A percentile compares a stretch with the other conserved stretches of the same genome.
Conservation (phyloP, 2,329 filamentous ascomycete genomes). For the Mycocentrospora acerina region DNA sequence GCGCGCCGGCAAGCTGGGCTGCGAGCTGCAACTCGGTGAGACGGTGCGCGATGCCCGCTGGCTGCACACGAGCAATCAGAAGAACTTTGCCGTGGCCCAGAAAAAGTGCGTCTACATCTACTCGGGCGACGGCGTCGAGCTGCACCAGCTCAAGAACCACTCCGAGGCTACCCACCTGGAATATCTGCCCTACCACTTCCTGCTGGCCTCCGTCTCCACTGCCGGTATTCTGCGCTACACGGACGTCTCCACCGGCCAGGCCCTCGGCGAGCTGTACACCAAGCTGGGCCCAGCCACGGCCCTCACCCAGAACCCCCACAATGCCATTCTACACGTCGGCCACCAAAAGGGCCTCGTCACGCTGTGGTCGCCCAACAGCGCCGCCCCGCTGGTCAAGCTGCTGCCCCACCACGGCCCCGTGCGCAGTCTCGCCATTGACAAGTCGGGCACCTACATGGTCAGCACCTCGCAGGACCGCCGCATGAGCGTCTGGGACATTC, state of each 20-base stretch:
- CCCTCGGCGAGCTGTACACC: slow-evolving; percentile 83
- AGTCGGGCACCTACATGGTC: slow-evolving; percentile 94
- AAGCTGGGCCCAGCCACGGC: slow-evolving; percentile 81
- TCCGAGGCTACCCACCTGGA: slow-evolving; percentile 91
- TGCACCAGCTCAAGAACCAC: slow-evolving; percentile 89
- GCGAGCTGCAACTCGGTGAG: slow-evolving; percentile 87
- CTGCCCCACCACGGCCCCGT: slow-evolving; percentile 89
- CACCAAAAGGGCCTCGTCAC: slow-evolving; percentile 95
- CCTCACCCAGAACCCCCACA: slow-evolving; percentile 85
- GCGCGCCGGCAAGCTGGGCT: slow-evolving; percentile 86
- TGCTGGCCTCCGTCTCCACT: slow-evolving; percentile 83
- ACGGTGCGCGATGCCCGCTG: slow-evolving; percentile 87
- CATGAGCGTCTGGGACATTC: slow-evolving; percentile 95
- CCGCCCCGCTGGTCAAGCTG: slow-evolving; percentile 85
- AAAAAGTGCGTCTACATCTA: slow-evolving; percentile 98
- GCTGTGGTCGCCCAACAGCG: slow-evolving; percentile 91
- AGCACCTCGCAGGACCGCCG: slow-evolving; percentile 85
- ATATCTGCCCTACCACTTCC: slow-evolving; percentile 94
- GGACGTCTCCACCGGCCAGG: slow-evolving; percentile 88
- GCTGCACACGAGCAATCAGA: slow-evolving; percentile 78
- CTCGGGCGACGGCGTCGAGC: slow-evolving; percentile 83
- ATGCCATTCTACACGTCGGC: slow-evolving; percentile 87
- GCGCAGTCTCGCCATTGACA: slow-evolving; percentile 78
- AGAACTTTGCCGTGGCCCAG: slow-evolving; percentile 92
- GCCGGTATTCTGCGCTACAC: slow-evolving; percentile 85